Conservation (phyloP, 768 basidiomycete species). For the Favolaschia claudopus region DNA sequence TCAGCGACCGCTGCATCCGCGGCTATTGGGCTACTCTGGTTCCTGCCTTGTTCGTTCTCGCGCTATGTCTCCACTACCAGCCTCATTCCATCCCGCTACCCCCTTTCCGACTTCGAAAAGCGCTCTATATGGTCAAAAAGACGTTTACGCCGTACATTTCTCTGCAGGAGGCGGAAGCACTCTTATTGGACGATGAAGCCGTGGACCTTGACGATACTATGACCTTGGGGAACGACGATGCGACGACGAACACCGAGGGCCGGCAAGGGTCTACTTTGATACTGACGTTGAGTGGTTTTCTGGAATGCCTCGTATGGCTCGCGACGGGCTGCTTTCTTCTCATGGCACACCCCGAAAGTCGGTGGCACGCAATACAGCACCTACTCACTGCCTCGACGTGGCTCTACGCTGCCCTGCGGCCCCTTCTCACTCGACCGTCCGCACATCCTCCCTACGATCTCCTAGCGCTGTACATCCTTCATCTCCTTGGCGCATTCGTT, state of each 20-base stretch:
- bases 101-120: no score
- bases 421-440: conserved; percentile 17
- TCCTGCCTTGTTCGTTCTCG: no score
- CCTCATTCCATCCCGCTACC: no score
- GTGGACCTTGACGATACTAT: not conserved
- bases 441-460: conserved; percentile 31
- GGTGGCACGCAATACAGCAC: conserved; percentile 1
- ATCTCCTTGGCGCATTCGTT: conserved; percentile 24
- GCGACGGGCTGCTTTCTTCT: conserved; percentile 22
- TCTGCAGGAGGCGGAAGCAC: conserved; percentile 7
- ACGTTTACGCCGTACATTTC: not conserved
- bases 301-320: conserved; percentile 28
- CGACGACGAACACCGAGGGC: not conserved
- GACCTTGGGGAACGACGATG: not conserved
- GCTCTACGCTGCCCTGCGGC: conserved; percentile 27
- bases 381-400: conserved; percentile 30
- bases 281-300: conserved; percentile 21
- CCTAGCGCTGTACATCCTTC: conserved; percentile 24
- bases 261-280: conserved; percentile 23
- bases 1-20: no score
- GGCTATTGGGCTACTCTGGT: no score
- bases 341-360: not conserved
- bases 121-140: no score
- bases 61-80: no score
- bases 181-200: not conserved